A percentile compares a stretch with the other conserved stretches of the same genome.
These are phyloP conservation scores for Camellia lanceoleosa DNA, from an alignment of 148 eudicot species.

Conservation along the genomic window DNA sequence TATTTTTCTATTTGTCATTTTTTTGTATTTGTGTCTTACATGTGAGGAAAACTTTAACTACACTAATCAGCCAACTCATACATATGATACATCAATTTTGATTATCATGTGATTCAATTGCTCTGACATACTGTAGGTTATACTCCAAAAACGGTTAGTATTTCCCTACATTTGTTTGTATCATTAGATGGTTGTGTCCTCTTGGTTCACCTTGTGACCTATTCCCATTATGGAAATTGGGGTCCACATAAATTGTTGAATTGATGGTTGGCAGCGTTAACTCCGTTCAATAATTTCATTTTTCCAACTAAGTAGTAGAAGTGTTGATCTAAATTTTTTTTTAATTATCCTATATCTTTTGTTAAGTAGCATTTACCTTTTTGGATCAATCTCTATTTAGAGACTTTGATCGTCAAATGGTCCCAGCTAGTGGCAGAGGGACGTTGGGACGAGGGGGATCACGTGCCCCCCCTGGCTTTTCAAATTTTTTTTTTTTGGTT, in stretches of 20 bases:
- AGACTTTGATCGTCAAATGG: not conserved
- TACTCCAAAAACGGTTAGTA: not conserved
- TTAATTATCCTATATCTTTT: not conserved
- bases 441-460: too few relatives aligned
- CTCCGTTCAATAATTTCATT: not conserved
- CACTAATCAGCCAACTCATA: not conserved
- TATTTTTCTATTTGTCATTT: too few relatives aligned
- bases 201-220: constrained; percentile 1
- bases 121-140: not conserved
- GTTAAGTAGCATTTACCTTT: not conserved
- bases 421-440: not conserved
- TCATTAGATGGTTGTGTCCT: not conserved
- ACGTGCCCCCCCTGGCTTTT: too few relatives aligned
- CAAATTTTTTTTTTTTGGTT: too few relatives aligned
- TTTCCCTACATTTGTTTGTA: not conserved
- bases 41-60: too few relatives aligned
- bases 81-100: not conserved
- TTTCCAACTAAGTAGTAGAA: not conserved
- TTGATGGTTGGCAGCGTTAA: not conserved
- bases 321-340: too few relatives aligned
- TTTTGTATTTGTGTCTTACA: not conserved
- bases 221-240: not conserved
- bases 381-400: not conserved
- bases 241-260: not conserved
- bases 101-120: constrained; percentile 1